These are phyloP conservation scores for Nymphaea colorata DNA, from an alignment of 164 flowering plant species.

Conservation along the genomic window DNA sequence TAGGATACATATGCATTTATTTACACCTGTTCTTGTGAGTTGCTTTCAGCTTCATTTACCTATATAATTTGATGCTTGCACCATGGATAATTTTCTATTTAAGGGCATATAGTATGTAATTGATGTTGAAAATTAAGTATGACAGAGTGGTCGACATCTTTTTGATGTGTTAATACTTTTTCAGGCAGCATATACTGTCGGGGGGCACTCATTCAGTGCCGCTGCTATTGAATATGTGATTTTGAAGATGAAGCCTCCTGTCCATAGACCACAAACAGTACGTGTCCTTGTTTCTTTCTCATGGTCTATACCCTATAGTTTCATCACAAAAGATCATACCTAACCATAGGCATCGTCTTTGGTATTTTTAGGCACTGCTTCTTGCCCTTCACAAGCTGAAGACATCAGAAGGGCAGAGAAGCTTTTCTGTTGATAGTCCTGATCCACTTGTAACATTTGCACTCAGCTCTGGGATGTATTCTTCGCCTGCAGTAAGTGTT, in stretches of 20 bases:
- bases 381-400: conserved; percentile 68
- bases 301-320: background rate
- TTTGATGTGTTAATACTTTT: background rate
- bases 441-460: conserved; percentile 64
- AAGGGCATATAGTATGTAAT: too few species aligned
- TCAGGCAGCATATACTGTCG: conserved; percentile 76
- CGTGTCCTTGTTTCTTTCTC: conserved; percentile 3
- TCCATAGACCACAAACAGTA: conserved; percentile 75
- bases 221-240: conserved; percentile 60
- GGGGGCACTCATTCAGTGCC: conserved; percentile 68
- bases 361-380: conserved; percentile 47
- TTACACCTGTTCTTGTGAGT: background rate
- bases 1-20: too few species aligned
- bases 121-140: too few species aligned
- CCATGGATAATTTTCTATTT: too few species aligned
- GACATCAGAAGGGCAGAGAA: conserved; percentile 49
- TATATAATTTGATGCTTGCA: too few species aligned
- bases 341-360: background rate
- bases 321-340: background rate
- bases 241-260: conserved; percentile 74
- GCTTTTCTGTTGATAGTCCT: conserved; percentile 31
- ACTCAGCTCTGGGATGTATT: conserved; percentile 72
- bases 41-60: background rate
- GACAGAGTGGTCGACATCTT: too few species aligned
- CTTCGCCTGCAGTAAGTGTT: conserved; percentile 63